phyloP scores from a whole-genome alignment of 1,284 basidiomycete species.

The Ustilago xerochloae region DNA sequence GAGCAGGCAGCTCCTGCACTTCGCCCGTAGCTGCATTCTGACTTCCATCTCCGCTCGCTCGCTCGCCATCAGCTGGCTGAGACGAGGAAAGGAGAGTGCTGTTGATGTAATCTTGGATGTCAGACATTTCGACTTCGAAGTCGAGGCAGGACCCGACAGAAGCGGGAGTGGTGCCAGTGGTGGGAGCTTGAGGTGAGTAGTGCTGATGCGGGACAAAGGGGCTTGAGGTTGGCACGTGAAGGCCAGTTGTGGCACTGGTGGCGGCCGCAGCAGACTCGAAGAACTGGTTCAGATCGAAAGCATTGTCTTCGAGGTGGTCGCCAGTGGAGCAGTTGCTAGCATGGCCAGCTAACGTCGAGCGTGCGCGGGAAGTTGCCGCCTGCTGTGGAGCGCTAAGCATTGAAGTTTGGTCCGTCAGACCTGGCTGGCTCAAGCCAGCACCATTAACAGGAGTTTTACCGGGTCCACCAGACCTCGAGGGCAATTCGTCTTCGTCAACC shows the following conservation, averaged over 20 bases:
- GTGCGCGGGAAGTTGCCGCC: too few relatives aligned
- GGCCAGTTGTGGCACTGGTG: not conserved
- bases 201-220: slow-evolving; percentile 5
- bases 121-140: slow-evolving; percentile 19
- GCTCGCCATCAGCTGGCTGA: not conserved
- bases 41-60: not conserved
- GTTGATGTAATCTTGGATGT: slow-evolving; percentile 17
- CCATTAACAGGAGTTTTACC: not conserved
- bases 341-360: too few relatives aligned
- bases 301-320: not conserved
- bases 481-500: slow-evolving; percentile 27
- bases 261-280: not conserved
- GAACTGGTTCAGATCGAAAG: slow-evolving; percentile 15
- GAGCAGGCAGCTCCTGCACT: not conserved
- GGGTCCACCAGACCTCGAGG: not conserved
- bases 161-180: not conserved
- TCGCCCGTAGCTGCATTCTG: not conserved
- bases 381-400: not conserved
- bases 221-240: not conserved
- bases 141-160: not conserved
- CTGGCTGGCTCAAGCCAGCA: not conserved
- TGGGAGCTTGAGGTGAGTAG: not conserved
- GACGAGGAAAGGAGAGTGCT: not conserved
- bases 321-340: too few relatives aligned
- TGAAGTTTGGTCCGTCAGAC: too few relatives aligned